Conservation (phyloP, 108 stramenopile genomes). For the Nitzschia palea region DNA sequence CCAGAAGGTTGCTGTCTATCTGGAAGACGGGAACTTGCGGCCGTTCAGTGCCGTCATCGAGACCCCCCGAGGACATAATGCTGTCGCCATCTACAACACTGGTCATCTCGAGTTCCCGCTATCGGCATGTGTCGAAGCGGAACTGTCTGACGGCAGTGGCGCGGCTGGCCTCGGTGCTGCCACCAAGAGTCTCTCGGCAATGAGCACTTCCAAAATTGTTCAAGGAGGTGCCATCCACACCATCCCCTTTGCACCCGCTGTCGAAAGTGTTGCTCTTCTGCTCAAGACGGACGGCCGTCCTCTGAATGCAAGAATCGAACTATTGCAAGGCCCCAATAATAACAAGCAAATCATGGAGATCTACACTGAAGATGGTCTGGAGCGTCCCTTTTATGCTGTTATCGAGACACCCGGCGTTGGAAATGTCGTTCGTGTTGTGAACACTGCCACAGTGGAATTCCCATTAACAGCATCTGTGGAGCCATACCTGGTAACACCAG, state of each 20-base stretch:
- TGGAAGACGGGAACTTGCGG: constrained; percentile 75
- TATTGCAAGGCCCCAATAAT: constrained; percentile 86
- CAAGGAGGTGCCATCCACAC: constrained; percentile 82
- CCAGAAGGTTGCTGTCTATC: constrained; percentile 74
- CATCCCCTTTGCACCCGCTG: constrained; percentile 67
- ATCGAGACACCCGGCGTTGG: constrained; percentile 81
- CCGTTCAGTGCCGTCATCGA: constrained; percentile 74
- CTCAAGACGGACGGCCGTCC: constrained; percentile 81
- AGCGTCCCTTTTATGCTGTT: constrained; percentile 78
- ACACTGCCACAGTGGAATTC: constrained; percentile 83
- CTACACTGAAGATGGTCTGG: constrained; percentile 82
- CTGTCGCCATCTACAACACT: constrained; percentile 79
- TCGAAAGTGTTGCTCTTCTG: constrained; percentile 65
- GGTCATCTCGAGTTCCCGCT: constrained; percentile 79
- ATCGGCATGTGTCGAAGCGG: constrained; percentile 62
- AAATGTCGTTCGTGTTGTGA: constrained; percentile 78
- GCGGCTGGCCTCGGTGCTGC: background rate
- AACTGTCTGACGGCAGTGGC: constrained; percentile 17
- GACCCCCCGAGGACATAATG: constrained; percentile 68
- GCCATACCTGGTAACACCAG: constrained; percentile 61
- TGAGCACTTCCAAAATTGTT: constrained; percentile 44
- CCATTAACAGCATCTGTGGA: constrained; percentile 72
- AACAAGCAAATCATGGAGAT: constrained; percentile 87
- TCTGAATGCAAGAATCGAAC: constrained; percentile 74
- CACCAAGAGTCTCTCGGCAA: constrained; percentile 10